A percentile compares a stretch with the other conserved stretches of the same genome.
Evolutionary conservation across 306 rosid genomes (phyloP).

Genomic region (Rubus parviflorus): DNA sequence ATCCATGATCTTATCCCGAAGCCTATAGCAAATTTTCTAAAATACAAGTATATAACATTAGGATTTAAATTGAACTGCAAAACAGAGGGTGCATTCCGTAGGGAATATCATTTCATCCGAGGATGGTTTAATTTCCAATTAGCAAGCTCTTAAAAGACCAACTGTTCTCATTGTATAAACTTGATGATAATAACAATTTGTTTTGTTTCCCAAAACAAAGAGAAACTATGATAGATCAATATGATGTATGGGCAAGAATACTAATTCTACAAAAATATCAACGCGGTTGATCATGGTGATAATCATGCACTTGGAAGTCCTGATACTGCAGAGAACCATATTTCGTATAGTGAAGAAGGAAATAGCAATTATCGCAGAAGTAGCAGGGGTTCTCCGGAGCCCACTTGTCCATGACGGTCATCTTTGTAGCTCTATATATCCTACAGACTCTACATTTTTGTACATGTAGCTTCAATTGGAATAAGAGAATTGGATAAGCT

Average conservation of each 20-base stretch:
- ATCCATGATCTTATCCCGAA: too few species aligned
- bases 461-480: constrained; percentile 57
- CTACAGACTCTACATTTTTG: constrained; percentile 69
- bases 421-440: constrained; percentile 75
- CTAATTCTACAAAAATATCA: background rate
- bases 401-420: constrained; percentile 76
- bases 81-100: background rate
- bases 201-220: background rate
- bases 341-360: constrained; percentile 57
- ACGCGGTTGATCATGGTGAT: constrained; percentile 51
- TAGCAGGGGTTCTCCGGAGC: constrained; percentile 68
- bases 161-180: too few species aligned
- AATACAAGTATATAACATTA: too few species aligned
- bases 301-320: constrained; percentile 58
- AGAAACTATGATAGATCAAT: background rate
- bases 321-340: constrained; percentile 56
- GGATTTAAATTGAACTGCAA: too few species aligned
- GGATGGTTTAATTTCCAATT: background rate
- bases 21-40: too few species aligned
- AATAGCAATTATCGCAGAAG: constrained; percentile 70
- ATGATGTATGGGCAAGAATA: background rate
- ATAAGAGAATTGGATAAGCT: constrained; percentile 66
- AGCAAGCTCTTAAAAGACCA: background rate
- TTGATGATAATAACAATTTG: background rate
- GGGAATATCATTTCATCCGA: background rate